Conservation (phyloP, 2,329 filamentous ascomycete species). For the Apiospora saccharicola region DNA sequence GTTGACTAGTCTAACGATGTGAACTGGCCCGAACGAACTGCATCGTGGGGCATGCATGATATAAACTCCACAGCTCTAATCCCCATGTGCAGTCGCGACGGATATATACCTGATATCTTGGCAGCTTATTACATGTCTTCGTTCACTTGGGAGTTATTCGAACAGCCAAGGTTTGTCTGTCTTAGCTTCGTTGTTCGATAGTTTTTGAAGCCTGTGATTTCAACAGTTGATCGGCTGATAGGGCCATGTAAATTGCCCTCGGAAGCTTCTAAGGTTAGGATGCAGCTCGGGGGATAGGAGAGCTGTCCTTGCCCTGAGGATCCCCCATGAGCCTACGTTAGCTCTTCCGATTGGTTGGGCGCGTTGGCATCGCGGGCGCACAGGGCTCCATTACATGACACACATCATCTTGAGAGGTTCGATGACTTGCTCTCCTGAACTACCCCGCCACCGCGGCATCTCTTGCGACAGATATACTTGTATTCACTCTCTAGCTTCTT, state of each 20-base stretch:
- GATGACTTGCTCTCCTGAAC: background rate
- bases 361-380: slow-evolving; percentile 8
- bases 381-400: slow-evolving; percentile 19
- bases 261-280: background rate
- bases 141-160: background rate
- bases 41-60: slow-evolving; percentile 15
- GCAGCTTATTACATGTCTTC: background rate
- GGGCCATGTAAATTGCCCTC: background rate
- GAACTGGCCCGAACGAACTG: background rate
- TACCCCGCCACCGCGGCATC: slow-evolving; percentile 11
- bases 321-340: slow-evolving; percentile 14
- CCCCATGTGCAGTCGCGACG: background rate
- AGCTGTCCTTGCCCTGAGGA: slow-evolving; percentile 20
- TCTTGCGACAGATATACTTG: slow-evolving; percentile 12
- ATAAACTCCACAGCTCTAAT: slow-evolving; percentile 7
- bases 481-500: background rate
- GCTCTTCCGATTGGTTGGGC: slow-evolving; percentile 10
- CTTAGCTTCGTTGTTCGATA: background rate
- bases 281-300: slow-evolving; percentile 1
- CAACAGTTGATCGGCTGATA: slow-evolving; percentile 1
- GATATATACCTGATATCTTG: background rate
- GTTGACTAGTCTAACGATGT: background rate
- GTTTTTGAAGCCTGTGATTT: background rate
- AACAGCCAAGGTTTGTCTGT: background rate
- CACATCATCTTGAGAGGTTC: slow-evolving; percentile 14